Conservation (phyloP, 2,329 filamentous ascomycete species). For the Colletotrichum navitas region DNA sequence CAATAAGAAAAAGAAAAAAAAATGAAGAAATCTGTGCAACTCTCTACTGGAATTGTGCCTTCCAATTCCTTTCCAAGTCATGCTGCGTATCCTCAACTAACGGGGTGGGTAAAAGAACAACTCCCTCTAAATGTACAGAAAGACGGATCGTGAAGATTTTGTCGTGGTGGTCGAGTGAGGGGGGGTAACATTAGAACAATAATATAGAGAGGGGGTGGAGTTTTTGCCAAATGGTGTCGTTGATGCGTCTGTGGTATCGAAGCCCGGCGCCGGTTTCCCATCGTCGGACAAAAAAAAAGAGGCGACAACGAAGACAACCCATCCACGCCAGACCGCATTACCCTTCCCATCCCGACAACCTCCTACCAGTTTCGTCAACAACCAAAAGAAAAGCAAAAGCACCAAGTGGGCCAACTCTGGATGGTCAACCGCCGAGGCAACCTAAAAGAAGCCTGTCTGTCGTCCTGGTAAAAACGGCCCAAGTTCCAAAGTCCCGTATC, state of each 20-base stretch:
- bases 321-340: constrained; percentile 12
- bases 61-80: constrained; percentile 43
- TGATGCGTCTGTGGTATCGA: constrained; percentile 35
- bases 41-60: constrained; percentile 43
- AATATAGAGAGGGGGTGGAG: constrained; percentile 37
- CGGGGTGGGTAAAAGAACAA: constrained; percentile 34
- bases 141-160: constrained; percentile 35
- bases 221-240: constrained; percentile 33
- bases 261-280: constrained; percentile 30
- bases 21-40: constrained; percentile 16
- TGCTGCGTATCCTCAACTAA: constrained; percentile 38
- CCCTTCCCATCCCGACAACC: constrained; percentile 26
- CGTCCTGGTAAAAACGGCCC: background rate
- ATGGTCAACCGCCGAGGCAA: constrained; percentile 4
- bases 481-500: constrained; percentile 7
- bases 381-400: constrained; percentile 20
- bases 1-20: background rate
- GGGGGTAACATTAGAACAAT: constrained; percentile 43
- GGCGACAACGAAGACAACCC: constrained; percentile 7
- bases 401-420: constrained; percentile 17
- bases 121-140: constrained; percentile 43
- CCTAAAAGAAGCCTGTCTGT: background rate
- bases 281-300: constrained; percentile 27
- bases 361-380: constrained; percentile 11
- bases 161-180: background rate